These are phyloP conservation scores for Purpureocillium takamizusanense DNA, from an alignment of 2,329 filamentous ascomycete genomes.

Conservation along the genomic window DNA sequence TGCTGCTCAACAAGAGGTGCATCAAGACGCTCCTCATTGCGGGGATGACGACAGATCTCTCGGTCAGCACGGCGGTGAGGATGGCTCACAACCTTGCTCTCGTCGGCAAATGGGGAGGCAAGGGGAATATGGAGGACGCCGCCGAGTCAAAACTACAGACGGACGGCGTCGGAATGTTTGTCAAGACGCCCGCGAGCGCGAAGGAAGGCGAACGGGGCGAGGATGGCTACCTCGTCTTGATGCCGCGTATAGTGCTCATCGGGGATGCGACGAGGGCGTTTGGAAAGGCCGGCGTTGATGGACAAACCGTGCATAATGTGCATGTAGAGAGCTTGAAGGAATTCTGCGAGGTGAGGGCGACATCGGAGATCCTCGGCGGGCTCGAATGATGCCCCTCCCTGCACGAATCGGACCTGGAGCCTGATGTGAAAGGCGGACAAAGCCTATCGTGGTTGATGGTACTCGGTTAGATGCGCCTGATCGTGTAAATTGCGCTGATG, in stretches of 20 bases:
- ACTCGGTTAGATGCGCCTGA: no score
- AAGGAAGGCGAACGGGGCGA: conserved; percentile 1
- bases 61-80: conserved; percentile 8
- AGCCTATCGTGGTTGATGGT: no score
- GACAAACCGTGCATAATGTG: conserved; percentile 5
- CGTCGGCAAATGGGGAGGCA: conserved; percentile 8
- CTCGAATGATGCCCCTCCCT: no score
- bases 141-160: conserved; percentile 2
- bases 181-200: not conserved
- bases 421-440: no score
- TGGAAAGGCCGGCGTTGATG: conserved; percentile 6
- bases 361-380: not conserved
- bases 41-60: conserved; percentile 5
- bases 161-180: conserved; percentile 6
- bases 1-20: conserved; percentile 2
- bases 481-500: no score
- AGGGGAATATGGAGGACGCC: conserved; percentile 7
- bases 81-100: conserved; percentile 7
- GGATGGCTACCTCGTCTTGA: conserved; percentile 7
- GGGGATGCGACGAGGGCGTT: conserved; percentile 7
- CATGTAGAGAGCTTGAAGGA: conserved; percentile 6
- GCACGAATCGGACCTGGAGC: no score
- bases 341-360: conserved; percentile 7
- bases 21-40: conserved; percentile 5
- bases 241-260: conserved; percentile 8